Evolutionary conservation across 257 asterid species (phyloP), one percentile per base, ranked within the genome.

Genomic region (Solanum virginianum): DNA sequence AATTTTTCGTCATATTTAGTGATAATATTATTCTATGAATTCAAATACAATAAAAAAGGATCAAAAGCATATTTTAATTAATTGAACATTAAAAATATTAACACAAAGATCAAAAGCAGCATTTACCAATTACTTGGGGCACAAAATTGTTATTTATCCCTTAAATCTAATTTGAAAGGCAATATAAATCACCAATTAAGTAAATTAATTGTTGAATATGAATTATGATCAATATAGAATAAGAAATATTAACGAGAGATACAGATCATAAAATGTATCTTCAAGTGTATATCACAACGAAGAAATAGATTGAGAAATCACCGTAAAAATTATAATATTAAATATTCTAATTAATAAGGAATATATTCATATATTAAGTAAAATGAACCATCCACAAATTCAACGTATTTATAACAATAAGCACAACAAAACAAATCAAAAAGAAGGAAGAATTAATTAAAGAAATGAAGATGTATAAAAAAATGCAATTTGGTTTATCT

Each of bases 401-500:
- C 41, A 36, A 36, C 1, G 5, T 36, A 36, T 36, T 36, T 36
- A 36, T 36, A 36, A 36, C 6, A 36, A 36, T 36, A 36, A 36
- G 24, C 14, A 22, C 8, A 15, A 13, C 14, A 9, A 14, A 3
- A 79, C 60, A 55, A 66, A 29, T 29, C 22, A n/a, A 41, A 41
- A 20, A 41, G 15, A 32, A 81, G 36, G 72, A 60, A n/a, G 5
- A 43, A 15, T 43, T 60, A 14, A 26, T 81, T 81, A 82, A 82
- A 43, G 11, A 81, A 39, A 47, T 81, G 41, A 13, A 39, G 59
- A 60, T 18, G 22, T 5, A 4, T 17, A 81, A 77, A 1, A 1
- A 16, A 41, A 82, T 8, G 49, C 8, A 15, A 8, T 43, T 66
- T 82, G 85, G 77, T 66, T 63, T 60, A 82, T 82, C 85, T 66